phyloP scores from a whole-genome alignment of 2,329 filamentous ascomycete species.

The Aspergillus glaucus region DNA sequence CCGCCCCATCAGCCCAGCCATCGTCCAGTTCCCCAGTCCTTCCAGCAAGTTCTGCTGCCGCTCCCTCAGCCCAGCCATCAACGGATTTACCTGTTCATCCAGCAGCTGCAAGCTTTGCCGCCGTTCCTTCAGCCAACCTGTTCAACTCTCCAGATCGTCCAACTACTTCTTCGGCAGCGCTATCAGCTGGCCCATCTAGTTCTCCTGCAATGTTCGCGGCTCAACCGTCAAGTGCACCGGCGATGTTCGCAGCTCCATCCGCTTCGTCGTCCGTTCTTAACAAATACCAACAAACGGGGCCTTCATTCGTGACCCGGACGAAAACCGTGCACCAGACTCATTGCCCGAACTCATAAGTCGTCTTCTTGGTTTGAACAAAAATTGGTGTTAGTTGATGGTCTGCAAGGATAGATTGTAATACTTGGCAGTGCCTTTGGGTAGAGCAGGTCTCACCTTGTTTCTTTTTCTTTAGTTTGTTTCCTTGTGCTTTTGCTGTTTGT shows the following conservation, averaged over 20 bases:
- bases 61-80: no score
- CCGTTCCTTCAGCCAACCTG: no score
- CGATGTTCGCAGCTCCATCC: not conserved
- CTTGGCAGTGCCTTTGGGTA: no score
- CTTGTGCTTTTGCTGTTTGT: no score
- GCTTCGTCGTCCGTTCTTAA: constrained; percentile 5
- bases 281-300: constrained; percentile 5
- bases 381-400: no score
- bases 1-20: not conserved
- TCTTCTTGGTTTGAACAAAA: no score
- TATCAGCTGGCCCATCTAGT: not conserved
- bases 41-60: not conserved
- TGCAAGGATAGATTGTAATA: no score
- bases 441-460: no score
- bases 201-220: not conserved
- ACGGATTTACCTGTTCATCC: no score
- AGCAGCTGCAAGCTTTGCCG: no score
- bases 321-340: constrained; percentile 8
- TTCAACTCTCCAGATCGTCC: not conserved
- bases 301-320: constrained; percentile 20
- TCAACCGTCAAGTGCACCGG: not conserved
- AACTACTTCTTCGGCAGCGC: not conserved
- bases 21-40: not conserved
- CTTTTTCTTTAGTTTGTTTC: no score
- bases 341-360: no score